Percentiles rank a stretch among this genome's conserved stretches.
phyloP scores from a whole-genome alignment of 106 monocot genomes.

The Acorus calamus region DNA sequence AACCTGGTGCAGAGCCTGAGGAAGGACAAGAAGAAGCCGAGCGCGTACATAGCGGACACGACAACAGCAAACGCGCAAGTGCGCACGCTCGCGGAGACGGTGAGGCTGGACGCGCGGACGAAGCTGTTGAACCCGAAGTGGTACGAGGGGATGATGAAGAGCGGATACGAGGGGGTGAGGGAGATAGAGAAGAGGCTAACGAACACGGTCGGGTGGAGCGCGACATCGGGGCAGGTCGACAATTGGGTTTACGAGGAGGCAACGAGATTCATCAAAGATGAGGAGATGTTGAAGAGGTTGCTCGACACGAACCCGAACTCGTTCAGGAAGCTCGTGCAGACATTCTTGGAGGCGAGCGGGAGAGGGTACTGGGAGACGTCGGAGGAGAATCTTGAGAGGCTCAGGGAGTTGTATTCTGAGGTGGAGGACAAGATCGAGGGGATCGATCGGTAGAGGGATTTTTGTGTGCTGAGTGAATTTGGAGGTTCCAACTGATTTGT shows the following conservation, averaged over 20 bases:
- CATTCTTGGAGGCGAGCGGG: conserved; percentile 70
- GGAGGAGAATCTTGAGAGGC: conserved; percentile 61
- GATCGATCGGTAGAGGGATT: conserved; percentile 30
- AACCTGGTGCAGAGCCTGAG: conserved; percentile 58
- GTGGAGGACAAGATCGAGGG: conserved; percentile 84
- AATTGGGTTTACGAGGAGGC: conserved; percentile 88
- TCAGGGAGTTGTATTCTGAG: conserved; percentile 59
- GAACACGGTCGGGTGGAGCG: conserved; percentile 83
- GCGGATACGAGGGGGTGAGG: conserved; percentile 71
- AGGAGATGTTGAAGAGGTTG: conserved; percentile 57
- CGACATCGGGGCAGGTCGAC: conserved; percentile 75
- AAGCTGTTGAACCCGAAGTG: conserved; percentile 82
- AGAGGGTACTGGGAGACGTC: conserved; percentile 80
- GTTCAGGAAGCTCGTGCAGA: conserved; percentile 73
- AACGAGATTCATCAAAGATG: conserved; percentile 70
- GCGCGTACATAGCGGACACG: conserved; percentile 65
- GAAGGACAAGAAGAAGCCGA: conserved; percentile 57
- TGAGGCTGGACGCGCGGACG: conserved; percentile 69
- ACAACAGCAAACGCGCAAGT: conserved; percentile 84
- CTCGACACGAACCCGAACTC: conserved; percentile 70
- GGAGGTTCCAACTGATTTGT: too few species aligned
- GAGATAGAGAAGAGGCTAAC: conserved; percentile 83
- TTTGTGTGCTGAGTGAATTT: too few species aligned
- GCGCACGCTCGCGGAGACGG: conserved; percentile 67
- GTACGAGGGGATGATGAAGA: conserved; percentile 79